Percentiles rank a stretch among this genome's conserved stretches.
These are phyloP conservation scores for Suillus lakei DNA, from an alignment of 768 basidiomycete genomes.

Conservation along the genomic window DNA sequence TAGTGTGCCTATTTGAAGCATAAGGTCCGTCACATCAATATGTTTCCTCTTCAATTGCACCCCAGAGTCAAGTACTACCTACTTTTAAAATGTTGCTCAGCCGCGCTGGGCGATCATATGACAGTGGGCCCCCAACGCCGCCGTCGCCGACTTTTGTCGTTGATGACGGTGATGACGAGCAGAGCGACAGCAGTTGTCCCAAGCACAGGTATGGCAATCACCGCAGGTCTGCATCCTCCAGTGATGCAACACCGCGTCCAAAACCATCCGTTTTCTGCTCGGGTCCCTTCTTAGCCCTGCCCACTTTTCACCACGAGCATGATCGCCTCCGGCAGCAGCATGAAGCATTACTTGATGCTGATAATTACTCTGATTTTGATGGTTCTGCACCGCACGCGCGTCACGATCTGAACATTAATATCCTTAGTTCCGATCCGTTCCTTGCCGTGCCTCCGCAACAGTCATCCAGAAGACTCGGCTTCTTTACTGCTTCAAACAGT, in stretches of 20 bases:
- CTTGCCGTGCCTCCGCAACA: constrained; percentile 29
- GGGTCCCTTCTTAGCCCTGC: constrained; percentile 26
- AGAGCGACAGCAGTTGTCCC: constrained; percentile 12
- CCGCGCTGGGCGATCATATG: constrained; percentile 24
- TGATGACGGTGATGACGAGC: constrained; percentile 15
- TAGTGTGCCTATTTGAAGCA: background rate
- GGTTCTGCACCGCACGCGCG: constrained; percentile 9
- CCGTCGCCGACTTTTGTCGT: constrained; percentile 6
- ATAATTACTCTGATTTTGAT: constrained; percentile 21
- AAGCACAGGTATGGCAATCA: constrained; percentile 22
- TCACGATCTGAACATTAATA: constrained; percentile 17
- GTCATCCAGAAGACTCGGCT: constrained; percentile 35
- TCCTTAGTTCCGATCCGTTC: constrained; percentile 18
- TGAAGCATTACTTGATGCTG: constrained; percentile 17
- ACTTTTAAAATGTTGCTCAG: constrained; percentile 27
- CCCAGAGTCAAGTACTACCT: constrained; percentile 2
- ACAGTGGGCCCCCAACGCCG: constrained; percentile 25
- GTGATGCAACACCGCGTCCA: constrained; percentile 55
- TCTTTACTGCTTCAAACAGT: constrained; percentile 41
- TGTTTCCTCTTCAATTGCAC: background rate
- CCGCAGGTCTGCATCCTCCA: constrained; percentile 45
- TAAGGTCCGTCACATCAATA: constrained; percentile 5
- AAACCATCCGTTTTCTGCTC: constrained; percentile 34
- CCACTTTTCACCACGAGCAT: constrained; percentile 14
- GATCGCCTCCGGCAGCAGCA: constrained; percentile 11